A percentile compares a stretch with the other conserved stretches of the same genome.
phyloP scores from a whole-genome alignment of 495 filamentous ascomycete species.

The Viridothelium virens region DNA sequence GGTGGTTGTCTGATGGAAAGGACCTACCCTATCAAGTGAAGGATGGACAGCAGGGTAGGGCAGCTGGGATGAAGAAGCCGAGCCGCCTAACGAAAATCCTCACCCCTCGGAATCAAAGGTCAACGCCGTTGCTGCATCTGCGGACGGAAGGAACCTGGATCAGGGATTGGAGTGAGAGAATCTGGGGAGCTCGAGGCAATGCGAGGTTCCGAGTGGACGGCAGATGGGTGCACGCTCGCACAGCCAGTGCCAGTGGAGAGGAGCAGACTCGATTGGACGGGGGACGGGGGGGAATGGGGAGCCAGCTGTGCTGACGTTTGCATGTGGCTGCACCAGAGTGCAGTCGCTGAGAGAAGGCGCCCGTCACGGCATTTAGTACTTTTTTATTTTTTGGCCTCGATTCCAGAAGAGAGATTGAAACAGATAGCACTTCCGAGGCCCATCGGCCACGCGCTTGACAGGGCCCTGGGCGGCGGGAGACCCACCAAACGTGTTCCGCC shows the following conservation, averaged over 20 bases:
- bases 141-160: constrained; percentile 11
- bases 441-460: constrained; percentile 9
- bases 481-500: constrained; percentile 6
- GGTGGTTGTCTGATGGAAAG: neutral
- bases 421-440: neutral
- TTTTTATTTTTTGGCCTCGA: neutral
- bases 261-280: too few relatives aligned
- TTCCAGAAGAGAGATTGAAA: neutral
- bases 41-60: constrained; percentile 1
- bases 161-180: constrained; percentile 9
- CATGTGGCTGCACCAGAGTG: constrained; percentile 12
- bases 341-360: constrained; percentile 3
- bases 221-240: constrained; percentile 7
- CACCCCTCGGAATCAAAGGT: constrained; percentile 11
- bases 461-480: constrained; percentile 3
- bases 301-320: constrained; percentile 11
- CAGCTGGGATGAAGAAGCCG: neutral
- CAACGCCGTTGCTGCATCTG: constrained; percentile 12
- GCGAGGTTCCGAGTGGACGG: constrained; percentile 8
- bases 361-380: constrained; percentile 8
- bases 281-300: too few relatives aligned
- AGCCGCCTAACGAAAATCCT: constrained; percentile 12
- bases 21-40: constrained; percentile 12
- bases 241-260: neutral
- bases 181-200: constrained; percentile 3